phyloP scores from a whole-genome alignment of 2,329 filamentous ascomycete genomes.

The Colletotrichum spinosum region DNA sequence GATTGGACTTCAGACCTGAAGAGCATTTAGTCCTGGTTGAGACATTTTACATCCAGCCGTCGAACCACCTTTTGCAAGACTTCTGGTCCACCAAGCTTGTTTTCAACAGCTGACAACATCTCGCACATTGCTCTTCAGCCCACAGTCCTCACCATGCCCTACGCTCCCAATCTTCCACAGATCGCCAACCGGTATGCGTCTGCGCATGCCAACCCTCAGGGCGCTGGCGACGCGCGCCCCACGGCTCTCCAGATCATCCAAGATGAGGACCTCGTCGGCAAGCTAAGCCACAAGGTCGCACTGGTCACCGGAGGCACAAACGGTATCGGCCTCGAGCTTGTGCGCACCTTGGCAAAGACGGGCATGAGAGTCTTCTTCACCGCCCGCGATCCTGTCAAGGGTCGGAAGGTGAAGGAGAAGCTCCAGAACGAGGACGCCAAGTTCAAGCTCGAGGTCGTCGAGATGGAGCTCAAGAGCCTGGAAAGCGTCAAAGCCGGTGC shows the following conservation, averaged over 20 bases:
- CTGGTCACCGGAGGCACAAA: constrained; percentile 55
- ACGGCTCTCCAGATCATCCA: constrained; percentile 51
- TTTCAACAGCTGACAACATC: too few species aligned
- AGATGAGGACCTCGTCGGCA: constrained; percentile 46
- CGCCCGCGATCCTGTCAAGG: constrained; percentile 50
- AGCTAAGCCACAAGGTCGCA: constrained; percentile 48
- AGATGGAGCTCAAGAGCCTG: constrained; percentile 46
- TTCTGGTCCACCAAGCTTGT: too few species aligned
- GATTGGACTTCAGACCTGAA: too few species aligned
- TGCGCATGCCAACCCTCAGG: constrained; percentile 36
- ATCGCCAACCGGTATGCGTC: constrained; percentile 21
- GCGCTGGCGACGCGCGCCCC: constrained; percentile 51
- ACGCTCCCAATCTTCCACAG: constrained; percentile 5
- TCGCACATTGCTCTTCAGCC: too few species aligned
- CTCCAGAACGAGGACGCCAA: constrained; percentile 12
- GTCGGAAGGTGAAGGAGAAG: constrained; percentile 26
- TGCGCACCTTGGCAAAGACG: constrained; percentile 53
- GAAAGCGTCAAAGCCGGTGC: constrained; percentile 45
- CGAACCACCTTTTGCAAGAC: too few species aligned
- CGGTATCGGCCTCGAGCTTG: constrained; percentile 57
- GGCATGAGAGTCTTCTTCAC: constrained; percentile 58
- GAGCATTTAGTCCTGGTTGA: too few species aligned
- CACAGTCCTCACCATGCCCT: too few species aligned
- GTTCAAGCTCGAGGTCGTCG: constrained; percentile 47
- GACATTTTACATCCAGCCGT: too few species aligned